Evolutionary conservation across 805 yeast species (phyloP), one percentile per base, ranked within the genome.

Genomic region (Zygosaccharomyces siamensis): DNA sequence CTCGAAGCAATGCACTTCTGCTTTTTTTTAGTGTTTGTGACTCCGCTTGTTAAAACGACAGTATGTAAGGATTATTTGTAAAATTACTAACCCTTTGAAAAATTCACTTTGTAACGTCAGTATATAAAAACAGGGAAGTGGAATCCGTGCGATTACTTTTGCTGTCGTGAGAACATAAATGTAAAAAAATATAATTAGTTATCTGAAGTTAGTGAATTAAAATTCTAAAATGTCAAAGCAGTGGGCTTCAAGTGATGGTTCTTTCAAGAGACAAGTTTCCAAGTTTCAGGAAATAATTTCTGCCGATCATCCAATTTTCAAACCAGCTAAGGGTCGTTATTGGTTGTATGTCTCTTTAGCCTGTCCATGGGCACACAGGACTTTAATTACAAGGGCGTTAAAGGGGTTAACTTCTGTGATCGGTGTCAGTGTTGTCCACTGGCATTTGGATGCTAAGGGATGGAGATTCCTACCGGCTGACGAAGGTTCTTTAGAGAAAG

Each of bases 291-390:
- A 84, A 60, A 67, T 68, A 21, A 81, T 89, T 40, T 78, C 86
- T 2, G 57, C 76, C 24, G 73, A 80, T 1, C 86, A 82, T 12
- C 77, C 88, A 11, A 67, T 74, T 51, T 87, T 81, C 64, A 72
- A 80, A 14, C 88, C 96, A 4, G 96, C 89, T 61, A 74, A 77
- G 40, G 79, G 79, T 49, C 77, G 99, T 60, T 92, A 92, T 64
- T 96, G 90, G 68, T 75, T 89, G 47, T 90, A 86, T 59, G 95
- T 89, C 8, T 84, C 93, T 0, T 73, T 76, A 43, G 96, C 96
- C 1, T 92, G 99, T 69, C 98, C 99, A 3, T 92, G 97, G 79
- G 97, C 97, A 1, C 95, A 88, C 63, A 76, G 98, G 53, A 80
- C 90, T 0, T 72, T 90, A 50, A 83, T 89, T 46, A 75, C 83